Base-by-base conservation (phyloP, 345 rosid genomes). In the Crucihimalaya himalaica region DNA sequence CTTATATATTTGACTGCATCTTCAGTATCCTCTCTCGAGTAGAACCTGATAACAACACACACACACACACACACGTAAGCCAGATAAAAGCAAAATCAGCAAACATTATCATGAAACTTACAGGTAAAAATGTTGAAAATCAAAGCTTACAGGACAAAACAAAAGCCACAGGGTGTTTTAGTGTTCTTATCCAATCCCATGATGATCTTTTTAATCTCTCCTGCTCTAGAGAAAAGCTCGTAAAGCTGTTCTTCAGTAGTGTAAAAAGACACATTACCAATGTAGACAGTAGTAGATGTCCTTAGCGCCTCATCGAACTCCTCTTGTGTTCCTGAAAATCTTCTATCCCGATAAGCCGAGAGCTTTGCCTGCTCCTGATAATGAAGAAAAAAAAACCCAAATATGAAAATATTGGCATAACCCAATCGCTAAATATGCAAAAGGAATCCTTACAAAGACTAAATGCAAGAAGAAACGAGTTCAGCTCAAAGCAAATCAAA, bases 241-340 rank as follows among this genome's bases (percentile, higher is more conserved):
- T 92, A 95, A 70, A 95, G 88, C 83, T 92, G 99, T 79, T 95
- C 99, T 73, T 95, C 99, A 1, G 99, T 95, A 1, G 99, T 88
- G 73, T 95, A 95, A 32, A 95, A 95, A 12, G 99, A 95, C 86
- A 92, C 89, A 78, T 95, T 95, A 34, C 99, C 99, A 9, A 95
- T 71, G 75, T 95, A 95, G 35, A 89, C 85, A 46, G 97, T 95
- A 0, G 84, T 66, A n/a, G 99, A 88, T 34, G 83, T 59, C 69
- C 61, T 78, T 43, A 95, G 81, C 3, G 97, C 88, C 12, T 87
- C 87, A 10, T 95, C 99, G 16, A 92, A 95, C 59, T 92, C 99
- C 46, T 92, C 99, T 56, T 92, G 97, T 4, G 88, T 75, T 11
- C 99, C 99, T 4, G 85, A 79, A 58, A 90, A 95, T 78, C 84